phyloP scores from a whole-genome alignment of 306 rosid genomes.

The barrel medic (Medicago truncatula) region DNA sequence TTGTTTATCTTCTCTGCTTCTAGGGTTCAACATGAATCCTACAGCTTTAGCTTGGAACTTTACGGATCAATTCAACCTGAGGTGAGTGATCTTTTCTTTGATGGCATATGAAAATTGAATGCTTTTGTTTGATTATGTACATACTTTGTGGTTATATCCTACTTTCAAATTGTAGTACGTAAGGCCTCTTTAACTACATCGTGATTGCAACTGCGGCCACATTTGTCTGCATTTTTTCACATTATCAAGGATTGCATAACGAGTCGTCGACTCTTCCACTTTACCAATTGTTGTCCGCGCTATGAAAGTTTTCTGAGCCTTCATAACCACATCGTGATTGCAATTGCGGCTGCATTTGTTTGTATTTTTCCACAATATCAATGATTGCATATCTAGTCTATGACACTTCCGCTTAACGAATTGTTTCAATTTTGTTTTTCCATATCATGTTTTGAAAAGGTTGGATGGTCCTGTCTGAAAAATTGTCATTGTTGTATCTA shows the following conservation, averaged over 20 bases:
- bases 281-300: no score
- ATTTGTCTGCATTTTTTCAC: no score
- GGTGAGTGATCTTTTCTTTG: conserved; percentile 49
- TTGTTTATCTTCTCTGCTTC: conserved; percentile 77
- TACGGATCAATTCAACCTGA: conserved; percentile 66
- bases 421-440: conserved; percentile 5
- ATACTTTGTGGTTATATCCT: no score
- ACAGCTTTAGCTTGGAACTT: conserved; percentile 71
- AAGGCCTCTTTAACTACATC: no score
- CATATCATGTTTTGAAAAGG: conserved; percentile 15
- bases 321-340: neutral
- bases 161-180: no score
- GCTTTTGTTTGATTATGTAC: no score
- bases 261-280: no score
- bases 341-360: neutral
- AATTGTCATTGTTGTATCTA: conserved; percentile 39
- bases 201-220: no score
- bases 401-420: neutral
- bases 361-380: neutral
- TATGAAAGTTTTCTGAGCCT: no score
- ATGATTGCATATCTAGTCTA: neutral
- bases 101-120: neutral
- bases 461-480: conserved; percentile 17
- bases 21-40: conserved; percentile 65
- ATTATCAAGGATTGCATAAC: no score